Evolutionary conservation across 495 filamentous ascomycete species (phyloP).

Genomic region (Aspergillus panamensis): DNA sequence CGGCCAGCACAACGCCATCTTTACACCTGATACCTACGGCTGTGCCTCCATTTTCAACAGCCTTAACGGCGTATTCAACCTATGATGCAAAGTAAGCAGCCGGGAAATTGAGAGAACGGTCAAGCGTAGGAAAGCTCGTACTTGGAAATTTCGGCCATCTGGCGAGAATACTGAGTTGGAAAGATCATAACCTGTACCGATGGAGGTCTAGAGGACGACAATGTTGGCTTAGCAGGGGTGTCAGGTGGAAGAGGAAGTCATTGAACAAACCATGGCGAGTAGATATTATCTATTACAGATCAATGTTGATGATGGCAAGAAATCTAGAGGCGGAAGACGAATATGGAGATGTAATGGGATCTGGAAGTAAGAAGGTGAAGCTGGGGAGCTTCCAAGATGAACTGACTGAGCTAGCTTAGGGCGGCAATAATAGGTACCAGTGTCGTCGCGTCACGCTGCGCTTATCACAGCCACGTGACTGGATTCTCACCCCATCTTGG

Average conservation of each 20-base stretch:
- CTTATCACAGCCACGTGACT: conserved; percentile 15
- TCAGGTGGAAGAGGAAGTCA: conserved; percentile 8
- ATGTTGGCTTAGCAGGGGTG: conserved; percentile 11
- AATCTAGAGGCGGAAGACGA: not conserved
- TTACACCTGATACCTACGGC: conserved; percentile 95
- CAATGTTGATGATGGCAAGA: conserved; percentile 1
- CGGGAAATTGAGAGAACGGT: not conserved
- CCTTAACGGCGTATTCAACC: conserved; percentile 98
- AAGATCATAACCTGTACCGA: conserved; percentile 99
- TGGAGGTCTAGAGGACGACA: conserved; percentile 70
- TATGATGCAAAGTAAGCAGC: conserved; percentile 24
- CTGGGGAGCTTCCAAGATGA: conserved; percentile 3
- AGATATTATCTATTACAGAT: not conserved
- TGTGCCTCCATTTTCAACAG: conserved; percentile 96
- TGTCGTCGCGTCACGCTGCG: conserved; percentile 18
- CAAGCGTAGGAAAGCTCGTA: conserved; percentile 25
- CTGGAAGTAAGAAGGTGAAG: conserved; percentile 7
- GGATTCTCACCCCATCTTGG: not conserved
- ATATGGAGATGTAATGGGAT: not conserved
- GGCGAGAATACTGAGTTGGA: conserved; percentile 99
- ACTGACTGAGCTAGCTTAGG: conserved; percentile 5
- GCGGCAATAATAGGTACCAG: conserved; percentile 5
- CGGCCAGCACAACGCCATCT: conserved; percentile 92
- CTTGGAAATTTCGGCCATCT: conserved; percentile 97
- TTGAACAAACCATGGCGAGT: conserved; percentile 34